phyloP scores from a whole-genome alignment of 352 stramenopile species.

The Pythium dissimile region DNA sequence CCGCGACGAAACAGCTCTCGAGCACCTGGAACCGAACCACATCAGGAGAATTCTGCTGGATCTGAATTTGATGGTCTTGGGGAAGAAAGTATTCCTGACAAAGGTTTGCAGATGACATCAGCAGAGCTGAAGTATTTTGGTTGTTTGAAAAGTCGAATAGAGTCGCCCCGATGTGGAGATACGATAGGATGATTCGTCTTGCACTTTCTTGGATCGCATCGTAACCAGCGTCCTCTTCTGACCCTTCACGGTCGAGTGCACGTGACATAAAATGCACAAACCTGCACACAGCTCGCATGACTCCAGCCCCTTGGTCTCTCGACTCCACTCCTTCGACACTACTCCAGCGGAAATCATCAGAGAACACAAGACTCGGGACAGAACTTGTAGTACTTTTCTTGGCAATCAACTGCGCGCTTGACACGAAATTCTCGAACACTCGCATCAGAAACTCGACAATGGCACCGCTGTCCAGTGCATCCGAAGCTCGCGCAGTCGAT shows the following conservation, averaged over 20 bases:
- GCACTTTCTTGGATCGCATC: neutral
- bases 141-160: slow-evolving; percentile 3
- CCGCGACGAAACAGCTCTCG: slow-evolving; percentile 17
- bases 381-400: neutral
- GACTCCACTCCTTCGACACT: neutral
- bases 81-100: slow-evolving; percentile 22
- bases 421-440: neutral
- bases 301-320: neutral
- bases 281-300: neutral
- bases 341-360: neutral
- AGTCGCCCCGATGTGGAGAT: slow-evolving; percentile 11
- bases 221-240: neutral
- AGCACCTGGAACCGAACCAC: slow-evolving; percentile 7
- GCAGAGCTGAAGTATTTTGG: neutral
- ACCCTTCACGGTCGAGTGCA: neutral
- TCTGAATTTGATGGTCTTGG: slow-evolving; percentile 4
- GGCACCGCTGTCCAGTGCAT: neutral
- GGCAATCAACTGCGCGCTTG: neutral
- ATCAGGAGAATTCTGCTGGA: neutral
- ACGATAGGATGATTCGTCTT: slow-evolving; percentile 6
- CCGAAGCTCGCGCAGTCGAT: neutral
- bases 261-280: slow-evolving; percentile 5
- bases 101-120: neutral
- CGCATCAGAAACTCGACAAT: neutral
- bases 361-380: neutral